Percentiles rank a stretch among this genome's conserved stretches.
Evolutionary conservation across 495 filamentous ascomycete species (phyloP).

Genomic region (Penicillium macrosclerotiorum): DNA sequence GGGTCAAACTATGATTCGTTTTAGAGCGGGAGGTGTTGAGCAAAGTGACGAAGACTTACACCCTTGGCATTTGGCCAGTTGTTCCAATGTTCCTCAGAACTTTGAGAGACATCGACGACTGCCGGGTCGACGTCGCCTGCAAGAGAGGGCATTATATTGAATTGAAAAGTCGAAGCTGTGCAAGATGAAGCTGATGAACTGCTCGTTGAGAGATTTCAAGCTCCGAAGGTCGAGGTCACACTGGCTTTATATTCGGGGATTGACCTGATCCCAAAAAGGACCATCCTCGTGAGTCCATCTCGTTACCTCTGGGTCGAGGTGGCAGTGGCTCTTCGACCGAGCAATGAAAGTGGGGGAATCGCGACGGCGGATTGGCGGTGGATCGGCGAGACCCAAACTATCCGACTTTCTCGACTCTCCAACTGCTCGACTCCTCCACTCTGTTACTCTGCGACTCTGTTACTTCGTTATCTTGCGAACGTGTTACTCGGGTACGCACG

Average conservation of each 20-base stretch:
- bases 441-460: too few species aligned
- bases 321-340: too few species aligned
- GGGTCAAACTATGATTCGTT: constrained; percentile 44
- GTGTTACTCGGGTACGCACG: too few species aligned
- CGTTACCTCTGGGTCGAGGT: too few species aligned
- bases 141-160: constrained; percentile 10
- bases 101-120: neutral
- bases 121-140: neutral
- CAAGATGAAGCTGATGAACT: neutral
- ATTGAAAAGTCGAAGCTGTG: neutral
- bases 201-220: too few species aligned
- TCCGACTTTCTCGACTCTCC: constrained; percentile 2
- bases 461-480: too few species aligned
- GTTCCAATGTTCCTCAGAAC: constrained; percentile 13
- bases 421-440: constrained; percentile 7
- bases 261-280: too few species aligned
- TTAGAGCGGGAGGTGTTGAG: neutral
- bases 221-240: too few species aligned
- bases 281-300: too few species aligned
- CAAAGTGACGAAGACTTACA: constrained; percentile 6
- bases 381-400: constrained; percentile 1
- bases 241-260: too few species aligned
- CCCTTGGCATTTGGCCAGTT: constrained; percentile 28
- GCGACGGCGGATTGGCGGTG: constrained; percentile 14
- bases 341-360: constrained; percentile 19